phyloP scores from a whole-genome alignment of 129 eudicot genomes.

The Pulicaria dysenterica region DNA sequence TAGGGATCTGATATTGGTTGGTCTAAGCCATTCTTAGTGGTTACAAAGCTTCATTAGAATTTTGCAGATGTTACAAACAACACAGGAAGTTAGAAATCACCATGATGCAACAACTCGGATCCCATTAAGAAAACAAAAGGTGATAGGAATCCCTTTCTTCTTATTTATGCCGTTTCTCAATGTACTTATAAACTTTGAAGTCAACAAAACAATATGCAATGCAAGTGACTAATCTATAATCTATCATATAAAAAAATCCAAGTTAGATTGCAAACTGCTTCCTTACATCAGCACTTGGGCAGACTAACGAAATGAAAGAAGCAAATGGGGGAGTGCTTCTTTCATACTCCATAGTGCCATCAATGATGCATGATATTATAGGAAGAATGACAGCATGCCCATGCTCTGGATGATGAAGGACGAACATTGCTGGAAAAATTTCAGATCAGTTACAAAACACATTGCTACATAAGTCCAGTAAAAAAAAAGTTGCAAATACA shows the following conservation, averaged over 20 bases:
- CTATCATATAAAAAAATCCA: too few species aligned
- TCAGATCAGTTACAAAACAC: constrained; percentile 8
- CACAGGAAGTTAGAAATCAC: too few species aligned
- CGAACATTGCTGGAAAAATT: constrained; percentile 73
- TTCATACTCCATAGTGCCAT: constrained; percentile 81
- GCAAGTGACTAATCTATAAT: background rate
- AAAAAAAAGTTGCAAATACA: background rate
- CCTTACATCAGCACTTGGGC: constrained; percentile 81
- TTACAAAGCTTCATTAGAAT: background rate
- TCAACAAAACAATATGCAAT: too few species aligned
- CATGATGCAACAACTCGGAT: too few species aligned
- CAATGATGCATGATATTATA: constrained; percentile 82
- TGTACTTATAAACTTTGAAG: too few species aligned
- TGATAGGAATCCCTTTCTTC: too few species aligned
- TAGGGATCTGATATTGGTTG: background rate
- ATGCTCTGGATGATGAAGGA: constrained; percentile 98
- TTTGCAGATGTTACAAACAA: background rate
- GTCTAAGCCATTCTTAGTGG: background rate
- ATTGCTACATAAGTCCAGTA: background rate
- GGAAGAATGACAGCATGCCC: constrained; percentile 94
- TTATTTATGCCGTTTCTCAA: too few species aligned
- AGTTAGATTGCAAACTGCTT: background rate
- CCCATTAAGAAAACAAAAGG: too few species aligned
- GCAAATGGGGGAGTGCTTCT: constrained; percentile 78
- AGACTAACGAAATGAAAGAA: constrained; percentile 83